Evolutionary conservation across 2,329 filamentous ascomycete genomes (phyloP), one percentile per base, ranked within the genome.

Genomic region (Xylaria sp.): DNA sequence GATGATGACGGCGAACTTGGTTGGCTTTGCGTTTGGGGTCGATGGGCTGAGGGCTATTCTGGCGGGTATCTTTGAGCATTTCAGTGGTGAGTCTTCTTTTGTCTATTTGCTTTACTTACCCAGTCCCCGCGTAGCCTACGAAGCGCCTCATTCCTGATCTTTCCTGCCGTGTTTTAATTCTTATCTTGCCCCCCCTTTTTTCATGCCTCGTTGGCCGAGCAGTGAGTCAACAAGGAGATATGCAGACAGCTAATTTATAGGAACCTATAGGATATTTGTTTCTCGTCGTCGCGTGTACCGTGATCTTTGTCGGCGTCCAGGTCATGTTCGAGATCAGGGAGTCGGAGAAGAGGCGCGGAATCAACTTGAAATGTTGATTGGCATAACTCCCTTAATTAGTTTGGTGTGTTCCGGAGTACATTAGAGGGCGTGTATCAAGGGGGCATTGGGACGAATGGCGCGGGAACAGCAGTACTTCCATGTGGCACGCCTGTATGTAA

Each of bases 321-420:
- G 81, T 97, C 72, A 99, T 99, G 95, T 97, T 98, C 80, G 95
- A 99, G 81, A 85, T 96, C 69, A 84, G 95, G 55, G 92, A 97
- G 79, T 83, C 84, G 43, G 95, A 99, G 81, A 87, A 88, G 78
- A 85, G 94, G 70, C 87, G 86, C 69, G 95, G 95, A 0, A 89
- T 97, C 61, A 84, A 87, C 69, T 76, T 97, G 77, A 97, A 92
- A 79, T 98, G 92, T 76, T 96, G 40, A 70, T 45, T 3, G 28
- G n/a, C n/a, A n/a, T 31, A 9, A 31, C 28, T 4, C 28, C 9
- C 9, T 31, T 31, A 4, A 31, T 5, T 4, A 4, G 28, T 31
- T 4, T 31, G 28, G 28, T 31, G 5, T 31, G 28, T 4, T 9
- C 9, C 28, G 28, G 28, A 31, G 9, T 31, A 9, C 28, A 31